Evolutionary conservation across 2,329 filamentous ascomycete species (phyloP), one percentile per base, ranked within the genome.

Genomic region (Sporothrix pseudoabietina): DNA sequence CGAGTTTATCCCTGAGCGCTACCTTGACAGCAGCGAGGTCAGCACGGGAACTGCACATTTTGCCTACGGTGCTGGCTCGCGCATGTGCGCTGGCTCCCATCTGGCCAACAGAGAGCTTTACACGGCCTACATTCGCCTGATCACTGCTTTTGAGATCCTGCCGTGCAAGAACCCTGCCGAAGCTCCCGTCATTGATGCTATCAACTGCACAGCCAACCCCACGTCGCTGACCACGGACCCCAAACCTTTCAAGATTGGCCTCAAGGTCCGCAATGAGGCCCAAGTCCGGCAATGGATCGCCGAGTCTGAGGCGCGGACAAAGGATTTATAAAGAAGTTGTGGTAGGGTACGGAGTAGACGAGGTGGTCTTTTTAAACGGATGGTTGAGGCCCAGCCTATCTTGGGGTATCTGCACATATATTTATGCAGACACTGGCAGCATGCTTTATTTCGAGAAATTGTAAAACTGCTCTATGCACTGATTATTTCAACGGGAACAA

Each of bases 1-100:
- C 30, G 81, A 83, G 7, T 94, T 94, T 79, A 83, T 88, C 9
- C 90, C 91, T 0, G 91, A 94, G 75, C 87, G 92, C 22, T 94
- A 91, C 77, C 82, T 94, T 12, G 80, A 68, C 22, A 70, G 68
- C 35, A 57, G 26, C 16, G 72, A 72, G 19, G 26, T 44, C 1
- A 88, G 88, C 4, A 39, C 73, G 2, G 88, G 88, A 4, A 90
- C 88, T 1, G 87, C 87, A 0, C 89, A 91, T 77, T 90, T 88
- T 77, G 87, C 82, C n/a, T 91, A 89, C 75, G 89, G 89, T 1
- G 88, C 89, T 0, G 89, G 89, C 1, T 87, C 86, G 2, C 73
- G 73, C 39, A 72, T 69, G 69, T 74, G 73, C n/a, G 59, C 65
- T 7, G 73, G 49, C 52, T 49, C 41, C 3, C 63, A 72, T 32